Evolutionary conservation across 1,284 basidiomycete species (phyloP).

Genomic region (Malassezia caprae): DNA sequence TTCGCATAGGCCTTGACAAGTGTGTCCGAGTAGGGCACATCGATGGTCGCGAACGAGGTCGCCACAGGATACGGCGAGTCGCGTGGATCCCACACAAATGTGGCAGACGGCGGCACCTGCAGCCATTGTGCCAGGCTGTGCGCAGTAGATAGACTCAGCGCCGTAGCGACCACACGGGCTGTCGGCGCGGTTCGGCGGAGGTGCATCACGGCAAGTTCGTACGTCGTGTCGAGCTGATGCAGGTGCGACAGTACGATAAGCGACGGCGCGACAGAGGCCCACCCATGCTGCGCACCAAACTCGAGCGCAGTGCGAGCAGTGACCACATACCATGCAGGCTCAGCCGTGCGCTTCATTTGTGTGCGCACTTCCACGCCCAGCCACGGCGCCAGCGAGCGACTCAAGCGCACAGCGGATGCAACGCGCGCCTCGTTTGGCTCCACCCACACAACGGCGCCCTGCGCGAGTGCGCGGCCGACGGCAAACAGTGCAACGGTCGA

Average conservation of each 20-base stretch:
- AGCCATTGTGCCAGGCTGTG: conserved; percentile 75
- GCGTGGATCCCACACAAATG: conserved; percentile 70
- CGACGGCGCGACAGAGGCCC: conserved; percentile 5
- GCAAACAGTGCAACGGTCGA: conserved; percentile 63
- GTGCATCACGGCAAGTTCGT: conserved; percentile 69
- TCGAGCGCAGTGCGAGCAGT: conserved; percentile 17
- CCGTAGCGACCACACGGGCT: conserved; percentile 65
- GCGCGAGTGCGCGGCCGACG: conserved; percentile 57
- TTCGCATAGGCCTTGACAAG: conserved; percentile 87
- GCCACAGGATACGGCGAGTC: conserved; percentile 72
- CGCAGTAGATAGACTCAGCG: conserved; percentile 69
- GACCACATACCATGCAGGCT: conserved; percentile 20
- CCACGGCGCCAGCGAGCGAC: conserved; percentile 16
- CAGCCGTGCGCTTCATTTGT: conserved; percentile 11
- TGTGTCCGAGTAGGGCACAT: conserved; percentile 72
- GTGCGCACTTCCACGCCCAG: conserved; percentile 13
- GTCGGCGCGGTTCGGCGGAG: conserved; percentile 1
- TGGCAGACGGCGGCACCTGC: conserved; percentile 57
- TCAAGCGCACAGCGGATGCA: conserved; percentile 8
- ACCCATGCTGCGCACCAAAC: conserved; percentile 12
- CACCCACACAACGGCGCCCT: conserved; percentile 16
- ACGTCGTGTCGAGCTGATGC: conserved; percentile 68
- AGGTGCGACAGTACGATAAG: conserved; percentile 75
- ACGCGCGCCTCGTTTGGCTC: conserved; percentile 8
- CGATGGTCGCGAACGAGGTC: conserved; percentile 66